phyloP scores from a whole-genome alignment of 805 yeast genomes.

The Candida sithepensis region DNA sequence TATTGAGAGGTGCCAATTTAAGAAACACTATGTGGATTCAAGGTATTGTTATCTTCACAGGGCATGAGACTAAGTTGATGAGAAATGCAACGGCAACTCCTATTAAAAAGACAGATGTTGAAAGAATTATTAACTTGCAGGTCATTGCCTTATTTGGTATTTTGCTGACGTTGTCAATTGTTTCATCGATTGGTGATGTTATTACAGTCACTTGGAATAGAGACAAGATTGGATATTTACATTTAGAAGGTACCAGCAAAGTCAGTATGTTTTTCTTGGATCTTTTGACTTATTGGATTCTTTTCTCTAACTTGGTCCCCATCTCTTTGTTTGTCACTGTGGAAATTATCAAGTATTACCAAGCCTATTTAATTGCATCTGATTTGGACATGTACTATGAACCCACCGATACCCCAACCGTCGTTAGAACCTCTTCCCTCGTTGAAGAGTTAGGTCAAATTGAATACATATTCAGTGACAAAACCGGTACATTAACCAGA shows the following conservation, averaged over 20 bases:
- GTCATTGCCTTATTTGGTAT: slow-evolving; percentile 84
- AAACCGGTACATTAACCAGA: slow-evolving; percentile 94
- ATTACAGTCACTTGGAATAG: slow-evolving; percentile 57
- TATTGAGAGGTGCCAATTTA: slow-evolving; percentile 91
- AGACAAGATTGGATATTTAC: slow-evolving; percentile 56
- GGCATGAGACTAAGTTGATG: slow-evolving; percentile 97
- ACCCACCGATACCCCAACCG: slow-evolving; percentile 88
- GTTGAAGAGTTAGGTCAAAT: slow-evolving; percentile 98
- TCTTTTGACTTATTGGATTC: slow-evolving; percentile 90
- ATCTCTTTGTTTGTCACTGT: slow-evolving; percentile 95
- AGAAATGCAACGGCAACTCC: slow-evolving; percentile 99
- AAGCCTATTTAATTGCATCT: slow-evolving; percentile 88
- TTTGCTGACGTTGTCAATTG: slow-evolving; percentile 66
- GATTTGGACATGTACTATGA: slow-evolving; percentile 92
- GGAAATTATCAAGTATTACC: slow-evolving; percentile 92
- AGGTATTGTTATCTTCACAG: slow-evolving; percentile 92
- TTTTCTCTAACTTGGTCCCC: slow-evolving; percentile 96
- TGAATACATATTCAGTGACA: slow-evolving; percentile 93
- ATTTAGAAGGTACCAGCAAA: slow-evolving; percentile 63
- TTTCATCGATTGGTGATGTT: slow-evolving; percentile 87
- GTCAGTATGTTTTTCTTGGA: slow-evolving; percentile 78
- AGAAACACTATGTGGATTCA: slow-evolving; percentile 94
- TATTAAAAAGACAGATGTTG: slow-evolving; percentile 94
- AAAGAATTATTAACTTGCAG: slow-evolving; percentile 89
- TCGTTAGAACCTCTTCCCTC: slow-evolving; percentile 89